These are phyloP conservation scores for Cokeromyces recurvatus DNA, from an alignment of 371 early-diverging fungal genomes.

Conservation along the genomic window DNA sequence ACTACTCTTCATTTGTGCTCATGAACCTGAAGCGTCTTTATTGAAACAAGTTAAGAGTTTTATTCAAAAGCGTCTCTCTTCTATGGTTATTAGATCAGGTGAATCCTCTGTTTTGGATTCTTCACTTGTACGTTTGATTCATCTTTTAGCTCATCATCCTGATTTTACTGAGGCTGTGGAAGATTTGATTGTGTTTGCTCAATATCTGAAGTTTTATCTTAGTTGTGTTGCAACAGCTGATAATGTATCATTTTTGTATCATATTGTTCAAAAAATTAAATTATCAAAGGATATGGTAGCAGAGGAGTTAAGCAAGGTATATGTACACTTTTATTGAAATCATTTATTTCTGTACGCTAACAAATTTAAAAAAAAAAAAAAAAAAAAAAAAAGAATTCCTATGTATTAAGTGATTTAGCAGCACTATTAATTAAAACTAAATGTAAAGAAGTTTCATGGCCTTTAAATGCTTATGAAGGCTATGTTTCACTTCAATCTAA, in stretches of 20 bases:
- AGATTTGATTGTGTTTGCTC: conserved; percentile 45
- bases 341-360: too few species aligned
- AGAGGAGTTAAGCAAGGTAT: conserved; percentile 48
- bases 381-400: conserved; percentile 72
- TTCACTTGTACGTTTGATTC: conserved; percentile 65
- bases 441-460: conserved; percentile 66
- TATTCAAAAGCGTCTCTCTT: conserved; percentile 25
- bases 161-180: conserved; percentile 68
- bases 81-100: conserved; percentile 4
- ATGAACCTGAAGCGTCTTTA: conserved; percentile 78
- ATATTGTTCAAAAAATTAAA: conserved; percentile 75
- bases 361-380: neutral
- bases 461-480: conserved; percentile 63
- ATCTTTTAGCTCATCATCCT: conserved; percentile 87
- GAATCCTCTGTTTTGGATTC: conserved; percentile 50
- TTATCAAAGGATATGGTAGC: conserved; percentile 59
- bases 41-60: conserved; percentile 34
- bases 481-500: conserved; percentile 57
- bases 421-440: conserved; percentile 73
- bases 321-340: too few species aligned
- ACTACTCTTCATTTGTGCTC: conserved; percentile 74
- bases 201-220: conserved; percentile 83
- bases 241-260: conserved; percentile 81
- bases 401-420: conserved; percentile 78
- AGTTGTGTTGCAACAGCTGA: conserved; percentile 72